Conservation (phyloP, 148 eudicot species). For the Fagopyrum tataricum region DNA sequence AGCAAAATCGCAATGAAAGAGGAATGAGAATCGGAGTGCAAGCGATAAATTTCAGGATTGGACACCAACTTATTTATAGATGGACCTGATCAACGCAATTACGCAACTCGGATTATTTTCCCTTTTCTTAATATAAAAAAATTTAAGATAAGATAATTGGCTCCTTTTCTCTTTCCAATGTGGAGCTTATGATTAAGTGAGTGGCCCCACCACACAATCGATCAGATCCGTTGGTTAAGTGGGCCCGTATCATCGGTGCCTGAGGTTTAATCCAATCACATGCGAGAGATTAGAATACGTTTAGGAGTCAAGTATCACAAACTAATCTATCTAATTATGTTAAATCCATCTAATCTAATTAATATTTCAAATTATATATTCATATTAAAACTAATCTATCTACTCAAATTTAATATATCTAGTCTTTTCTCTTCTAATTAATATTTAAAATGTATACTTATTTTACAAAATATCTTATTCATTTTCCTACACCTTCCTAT, state of each 20-base stretch:
- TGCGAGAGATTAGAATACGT: background rate
- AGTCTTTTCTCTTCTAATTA: too few species aligned
- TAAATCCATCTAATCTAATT: too few species aligned
- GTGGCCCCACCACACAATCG: background rate
- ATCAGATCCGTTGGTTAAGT: background rate
- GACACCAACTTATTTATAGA: background rate
- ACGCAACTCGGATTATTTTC: background rate
- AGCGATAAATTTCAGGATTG: background rate
- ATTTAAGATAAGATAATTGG: background rate
- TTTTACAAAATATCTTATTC: too few species aligned
- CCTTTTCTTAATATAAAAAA: background rate
- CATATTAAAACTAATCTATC: too few species aligned
- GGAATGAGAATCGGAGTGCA: background rate
- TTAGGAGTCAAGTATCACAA: background rate
- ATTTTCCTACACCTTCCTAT: too few species aligned
- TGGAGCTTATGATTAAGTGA: background rate
- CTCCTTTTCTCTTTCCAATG: background rate
- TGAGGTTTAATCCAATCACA: background rate
- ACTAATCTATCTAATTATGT: background rate
- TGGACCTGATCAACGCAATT: background rate
- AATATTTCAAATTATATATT: too few species aligned
- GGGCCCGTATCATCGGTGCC: background rate
- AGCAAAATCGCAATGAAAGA: background rate
- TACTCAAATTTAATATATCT: too few species aligned
- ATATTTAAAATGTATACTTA: too few species aligned